These are phyloP conservation scores for Basipetospora chlamydospora DNA, from an alignment of 2,329 filamentous ascomycete genomes.

Conservation along the genomic window DNA sequence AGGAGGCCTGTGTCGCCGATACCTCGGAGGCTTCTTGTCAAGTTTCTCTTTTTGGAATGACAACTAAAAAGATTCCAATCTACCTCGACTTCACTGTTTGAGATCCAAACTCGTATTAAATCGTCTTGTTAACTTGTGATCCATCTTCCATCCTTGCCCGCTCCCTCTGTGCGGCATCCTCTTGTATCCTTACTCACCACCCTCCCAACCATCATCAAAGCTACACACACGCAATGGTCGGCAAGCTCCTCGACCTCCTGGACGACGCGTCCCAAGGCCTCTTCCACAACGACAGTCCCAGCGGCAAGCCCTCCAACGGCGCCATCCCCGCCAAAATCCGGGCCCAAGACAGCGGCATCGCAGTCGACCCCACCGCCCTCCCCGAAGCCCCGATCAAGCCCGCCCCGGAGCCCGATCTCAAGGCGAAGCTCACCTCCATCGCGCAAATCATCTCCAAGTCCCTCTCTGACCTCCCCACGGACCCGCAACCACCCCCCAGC, in stretches of 20 bases:
- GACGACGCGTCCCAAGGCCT: background rate
- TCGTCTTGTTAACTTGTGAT: too few species aligned
- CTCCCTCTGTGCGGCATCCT: too few species aligned
- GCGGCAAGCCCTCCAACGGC: background rate
- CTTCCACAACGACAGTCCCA: background rate
- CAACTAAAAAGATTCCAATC: too few species aligned
- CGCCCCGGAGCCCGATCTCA: background rate
- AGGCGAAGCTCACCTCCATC: background rate
- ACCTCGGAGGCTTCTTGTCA: too few species aligned
- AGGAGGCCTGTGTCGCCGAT: too few species aligned
- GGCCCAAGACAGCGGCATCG: background rate
- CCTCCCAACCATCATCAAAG: too few species aligned
- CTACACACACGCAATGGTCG: background rate
- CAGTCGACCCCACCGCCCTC: background rate
- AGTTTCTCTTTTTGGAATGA: too few species aligned
- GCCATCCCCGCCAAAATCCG: background rate
- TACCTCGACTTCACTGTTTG: too few species aligned
- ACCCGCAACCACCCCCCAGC: background rate
- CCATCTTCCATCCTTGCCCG: too few species aligned
- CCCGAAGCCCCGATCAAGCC: background rate
- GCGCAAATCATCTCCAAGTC: background rate
- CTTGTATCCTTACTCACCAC: too few species aligned
- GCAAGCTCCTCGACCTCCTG: background rate
- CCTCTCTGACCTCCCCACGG: background rate
- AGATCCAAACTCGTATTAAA: too few species aligned